Percentiles rank a stretch among this genome's conserved stretches.
Evolutionary conservation across 768 basidiomycete species (phyloP).

Genomic region (Lentinula sp.): DNA sequence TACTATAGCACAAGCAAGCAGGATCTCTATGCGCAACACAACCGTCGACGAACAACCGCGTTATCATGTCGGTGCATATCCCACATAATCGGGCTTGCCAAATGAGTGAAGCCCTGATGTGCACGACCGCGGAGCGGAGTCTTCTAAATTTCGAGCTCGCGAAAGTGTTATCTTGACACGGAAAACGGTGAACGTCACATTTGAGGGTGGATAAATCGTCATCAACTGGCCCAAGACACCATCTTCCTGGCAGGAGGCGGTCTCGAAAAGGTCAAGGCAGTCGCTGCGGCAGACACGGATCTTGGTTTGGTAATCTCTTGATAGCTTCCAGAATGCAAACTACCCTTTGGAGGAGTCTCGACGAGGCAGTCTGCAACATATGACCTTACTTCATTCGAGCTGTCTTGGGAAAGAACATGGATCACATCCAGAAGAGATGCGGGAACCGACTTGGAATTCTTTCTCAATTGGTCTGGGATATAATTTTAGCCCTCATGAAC

Average conservation of each 20-base stretch:
- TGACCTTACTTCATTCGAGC: constrained; percentile 55
- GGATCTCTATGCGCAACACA: neutral
- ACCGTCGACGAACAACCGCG: neutral
- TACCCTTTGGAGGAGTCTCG: neutral
- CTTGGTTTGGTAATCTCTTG: neutral
- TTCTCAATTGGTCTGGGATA: neutral
- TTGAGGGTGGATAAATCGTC: neutral
- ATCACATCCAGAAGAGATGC: constrained; percentile 26
- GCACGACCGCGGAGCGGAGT: neutral
- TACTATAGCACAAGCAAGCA: neutral
- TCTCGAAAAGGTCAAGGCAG: constrained; percentile 31
- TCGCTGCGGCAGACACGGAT: constrained; percentile 4
- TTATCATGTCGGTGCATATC: neutral
- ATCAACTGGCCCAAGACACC: neutral
- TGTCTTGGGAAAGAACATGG: constrained; percentile 45
- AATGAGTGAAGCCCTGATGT: neutral
- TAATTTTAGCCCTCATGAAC: neutral
- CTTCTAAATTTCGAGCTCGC: neutral
- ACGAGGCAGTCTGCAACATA: constrained; percentile 29
- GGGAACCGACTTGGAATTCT: neutral
- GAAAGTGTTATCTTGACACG: neutral
- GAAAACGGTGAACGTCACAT: neutral
- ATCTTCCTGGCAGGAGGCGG: constrained; percentile 19
- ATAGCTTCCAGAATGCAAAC: neutral
- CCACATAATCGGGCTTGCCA: neutral